phyloP scores from a whole-genome alignment of 192 early-diverging fungal species.

The Umbelopsis sp. region DNA sequence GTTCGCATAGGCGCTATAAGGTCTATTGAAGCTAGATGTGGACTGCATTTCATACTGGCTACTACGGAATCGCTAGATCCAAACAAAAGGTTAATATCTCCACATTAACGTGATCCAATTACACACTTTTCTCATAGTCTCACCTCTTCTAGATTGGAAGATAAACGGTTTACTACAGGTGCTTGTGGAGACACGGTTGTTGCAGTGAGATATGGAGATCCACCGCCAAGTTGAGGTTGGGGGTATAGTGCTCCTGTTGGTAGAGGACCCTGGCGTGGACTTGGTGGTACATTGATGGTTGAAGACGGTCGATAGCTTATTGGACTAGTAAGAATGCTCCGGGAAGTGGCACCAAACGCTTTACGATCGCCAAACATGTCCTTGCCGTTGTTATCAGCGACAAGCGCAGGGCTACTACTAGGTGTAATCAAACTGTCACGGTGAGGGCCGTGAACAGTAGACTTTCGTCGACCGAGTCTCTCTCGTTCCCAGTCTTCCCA shows the following conservation, averaged over 20 bases:
- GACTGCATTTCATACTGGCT: conserved; percentile 18
- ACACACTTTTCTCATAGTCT: background rate
- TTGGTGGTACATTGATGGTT: background rate
- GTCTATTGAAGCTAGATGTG: conserved; percentile 10
- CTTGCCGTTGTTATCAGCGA: background rate
- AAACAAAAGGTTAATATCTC: background rate
- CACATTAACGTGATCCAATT: background rate
- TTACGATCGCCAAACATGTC: conserved; percentile 17
- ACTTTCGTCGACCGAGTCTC: conserved; percentile 35
- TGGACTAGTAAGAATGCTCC: background rate
- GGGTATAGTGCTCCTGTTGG: background rate
- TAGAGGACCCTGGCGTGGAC: background rate
- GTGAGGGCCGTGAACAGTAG: background rate
- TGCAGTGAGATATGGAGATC: background rate
- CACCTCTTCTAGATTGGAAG: conserved; percentile 8
- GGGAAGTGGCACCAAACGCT: conserved; percentile 24
- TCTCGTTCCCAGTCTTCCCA: conserved; percentile 65
- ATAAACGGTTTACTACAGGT: background rate
- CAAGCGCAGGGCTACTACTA: background rate
- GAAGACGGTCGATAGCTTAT: conserved; percentile 3
- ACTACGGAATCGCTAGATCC: conserved; percentile 2
- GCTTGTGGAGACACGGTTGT: conserved; percentile 6
- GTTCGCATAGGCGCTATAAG: background rate
- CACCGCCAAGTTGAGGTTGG: background rate
- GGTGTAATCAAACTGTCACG: background rate